These are phyloP conservation scores for Metschnikowia henanensis DNA, from an alignment of 805 yeast genomes.

Conservation along the genomic window DNA sequence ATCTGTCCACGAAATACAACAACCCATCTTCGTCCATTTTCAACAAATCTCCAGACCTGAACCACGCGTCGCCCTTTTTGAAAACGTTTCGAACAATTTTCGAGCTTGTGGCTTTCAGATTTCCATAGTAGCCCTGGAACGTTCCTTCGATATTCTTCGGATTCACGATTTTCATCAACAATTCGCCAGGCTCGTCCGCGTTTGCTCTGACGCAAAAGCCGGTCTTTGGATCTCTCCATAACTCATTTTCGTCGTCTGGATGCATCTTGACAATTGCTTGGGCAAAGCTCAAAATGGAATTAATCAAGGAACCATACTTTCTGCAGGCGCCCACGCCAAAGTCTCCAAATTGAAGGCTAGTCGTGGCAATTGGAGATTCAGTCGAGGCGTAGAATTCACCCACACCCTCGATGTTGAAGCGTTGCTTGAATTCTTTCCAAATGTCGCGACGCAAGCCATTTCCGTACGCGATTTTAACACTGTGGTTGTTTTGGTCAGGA, in stretches of 20 bases:
- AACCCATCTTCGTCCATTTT: conserved; percentile 65
- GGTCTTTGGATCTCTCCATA: conserved; percentile 63
- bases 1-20: conserved; percentile 83
- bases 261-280: conserved; percentile 74
- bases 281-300: conserved; percentile 47
- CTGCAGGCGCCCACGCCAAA: conserved; percentile 88
- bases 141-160: conserved; percentile 65
- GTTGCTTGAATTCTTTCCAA: conserved; percentile 75
- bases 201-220: conserved; percentile 61
- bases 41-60: conserved; percentile 84
- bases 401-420: conserved; percentile 72
- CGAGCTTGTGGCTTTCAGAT: conserved; percentile 73
- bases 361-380: conserved; percentile 87
- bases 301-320: conserved; percentile 66
- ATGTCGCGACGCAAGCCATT: conserved; percentile 89
- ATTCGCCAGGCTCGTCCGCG: conserved; percentile 78
- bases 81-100: conserved; percentile 76
- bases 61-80: conserved; percentile 87
- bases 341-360: conserved; percentile 74
- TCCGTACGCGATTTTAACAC: conserved; percentile 74
- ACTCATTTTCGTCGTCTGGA: conserved; percentile 70
- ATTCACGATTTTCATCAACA: conserved; percentile 71
- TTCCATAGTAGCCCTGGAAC: conserved; percentile 89
- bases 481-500: conserved; percentile 64
- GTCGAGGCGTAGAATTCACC: conserved; percentile 96